Evolutionary conservation across 768 basidiomycete genomes (phyloP).

Genomic region (Scleroderma citrinum): DNA sequence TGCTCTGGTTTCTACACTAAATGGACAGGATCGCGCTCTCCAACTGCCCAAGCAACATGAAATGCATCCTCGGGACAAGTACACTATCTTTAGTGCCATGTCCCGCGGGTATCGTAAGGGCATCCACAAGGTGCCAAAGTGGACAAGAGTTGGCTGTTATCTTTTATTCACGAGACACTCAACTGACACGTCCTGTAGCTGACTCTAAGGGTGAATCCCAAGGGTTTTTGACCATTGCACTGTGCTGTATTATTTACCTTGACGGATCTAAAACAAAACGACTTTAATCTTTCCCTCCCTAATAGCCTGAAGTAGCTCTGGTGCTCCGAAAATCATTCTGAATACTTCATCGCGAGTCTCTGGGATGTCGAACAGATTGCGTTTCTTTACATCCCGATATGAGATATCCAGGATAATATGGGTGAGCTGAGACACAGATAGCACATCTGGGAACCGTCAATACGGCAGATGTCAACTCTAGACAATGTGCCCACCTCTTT

Average conservation of each 20-base stretch:
- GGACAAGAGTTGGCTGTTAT: constrained; percentile 67
- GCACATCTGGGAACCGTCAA: constrained; percentile 47
- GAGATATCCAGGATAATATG: constrained; percentile 81
- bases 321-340: constrained; percentile 60
- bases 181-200: constrained; percentile 41
- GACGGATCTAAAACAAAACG: constrained; percentile 58
- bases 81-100: constrained; percentile 78
- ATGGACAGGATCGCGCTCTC: constrained; percentile 60
- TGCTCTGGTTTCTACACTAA: neutral
- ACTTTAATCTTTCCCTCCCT: constrained; percentile 69
- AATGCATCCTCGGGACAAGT: constrained; percentile 92
- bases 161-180: neutral
- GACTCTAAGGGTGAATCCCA: constrained; percentile 82
- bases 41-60: constrained; percentile 89
- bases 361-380: constrained; percentile 72
- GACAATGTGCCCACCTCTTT: constrained; percentile 45
- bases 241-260: constrained; percentile 9
- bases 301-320: constrained; percentile 55
- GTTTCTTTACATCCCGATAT: constrained; percentile 69
- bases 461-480: neutral
- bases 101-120: constrained; percentile 81
- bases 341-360: constrained; percentile 82
- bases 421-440: constrained; percentile 67
- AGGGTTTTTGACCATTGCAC: constrained; percentile 65
- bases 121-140: constrained; percentile 97